Evolutionary conservation across 306 rosid genomes (phyloP).

Genomic region (Trifolium subterraneum): DNA sequence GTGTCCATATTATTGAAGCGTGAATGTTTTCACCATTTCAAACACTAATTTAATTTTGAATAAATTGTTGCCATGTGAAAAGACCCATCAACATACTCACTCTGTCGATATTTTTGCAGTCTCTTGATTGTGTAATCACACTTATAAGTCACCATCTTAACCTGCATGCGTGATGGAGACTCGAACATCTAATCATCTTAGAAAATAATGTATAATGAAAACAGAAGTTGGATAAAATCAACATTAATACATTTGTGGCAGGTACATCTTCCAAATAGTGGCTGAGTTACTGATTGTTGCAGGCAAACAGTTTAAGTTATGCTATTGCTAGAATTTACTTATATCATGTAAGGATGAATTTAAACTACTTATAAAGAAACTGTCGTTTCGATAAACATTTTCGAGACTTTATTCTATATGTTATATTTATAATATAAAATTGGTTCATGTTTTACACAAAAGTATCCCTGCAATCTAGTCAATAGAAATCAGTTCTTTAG

Average conservation of each 20-base stretch:
- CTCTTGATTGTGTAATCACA: constrained; percentile 7
- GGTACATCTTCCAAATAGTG: background rate
- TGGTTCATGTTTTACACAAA: background rate
- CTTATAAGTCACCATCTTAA: background rate
- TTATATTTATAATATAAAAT: background rate
- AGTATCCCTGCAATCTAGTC: too few relatives aligned
- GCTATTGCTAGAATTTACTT: too few relatives aligned
- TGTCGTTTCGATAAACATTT: background rate
- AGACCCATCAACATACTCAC: background rate
- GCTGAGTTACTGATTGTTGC: background rate
- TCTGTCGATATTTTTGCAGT: background rate
- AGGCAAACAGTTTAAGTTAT: background rate
- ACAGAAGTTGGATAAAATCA: constrained; percentile 13
- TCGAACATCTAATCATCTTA: background rate
- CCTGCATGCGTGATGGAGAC: background rate
- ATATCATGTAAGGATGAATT: background rate
- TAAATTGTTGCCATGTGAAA: background rate
- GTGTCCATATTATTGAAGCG: background rate
- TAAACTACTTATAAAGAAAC: too few relatives aligned
- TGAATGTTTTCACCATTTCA: background rate
- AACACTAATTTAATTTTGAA: background rate
- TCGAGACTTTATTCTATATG: background rate
- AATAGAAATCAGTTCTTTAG: background rate
- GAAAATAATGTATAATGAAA: constrained; percentile 14
- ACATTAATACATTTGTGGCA: background rate